phyloP scores from a whole-genome alignment of 257 asterid genomes.

The Solanum piurae region DNA sequence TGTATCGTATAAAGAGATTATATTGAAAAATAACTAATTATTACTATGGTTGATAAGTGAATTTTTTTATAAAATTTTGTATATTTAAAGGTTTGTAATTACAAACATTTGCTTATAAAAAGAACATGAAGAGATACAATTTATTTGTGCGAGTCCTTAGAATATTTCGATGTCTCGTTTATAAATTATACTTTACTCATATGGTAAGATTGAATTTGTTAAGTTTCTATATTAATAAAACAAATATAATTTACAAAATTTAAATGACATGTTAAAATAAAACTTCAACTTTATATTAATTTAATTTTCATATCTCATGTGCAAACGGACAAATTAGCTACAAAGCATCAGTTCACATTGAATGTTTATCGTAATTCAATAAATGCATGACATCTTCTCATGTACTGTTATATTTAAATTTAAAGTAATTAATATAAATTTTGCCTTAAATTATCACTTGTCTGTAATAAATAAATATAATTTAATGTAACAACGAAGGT shows the following conservation, averaged over 20 bases:
- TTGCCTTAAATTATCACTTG: neutral
- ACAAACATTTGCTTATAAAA: neutral
- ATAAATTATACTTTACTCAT: neutral
- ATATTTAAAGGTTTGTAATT: neutral
- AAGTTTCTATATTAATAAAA: neutral
- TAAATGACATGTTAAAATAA: neutral
- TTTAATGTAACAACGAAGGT: neutral
- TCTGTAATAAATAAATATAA: neutral
- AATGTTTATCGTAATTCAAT: neutral
- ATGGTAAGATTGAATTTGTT: neutral
- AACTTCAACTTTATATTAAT: neutral
- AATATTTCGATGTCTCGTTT: accelerated
- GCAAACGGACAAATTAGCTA: neutral
- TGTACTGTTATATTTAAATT: neutral
- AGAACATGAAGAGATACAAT: neutral
- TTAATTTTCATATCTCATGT: neutral
- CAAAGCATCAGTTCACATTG: neutral
- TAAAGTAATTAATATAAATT: neutral
- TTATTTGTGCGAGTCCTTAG: neutral
- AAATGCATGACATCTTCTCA: neutral
- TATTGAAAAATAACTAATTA: neutral
- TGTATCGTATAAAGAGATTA: neutral
- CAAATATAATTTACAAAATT: neutral
- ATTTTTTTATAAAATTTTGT: neutral
- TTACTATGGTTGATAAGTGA: neutral